Percentiles rank a stretch among this genome's conserved stretches.
phyloP scores from a whole-genome alignment of 495 filamentous ascomycete genomes.

The Podospora bellae-mahoneyi region DNA sequence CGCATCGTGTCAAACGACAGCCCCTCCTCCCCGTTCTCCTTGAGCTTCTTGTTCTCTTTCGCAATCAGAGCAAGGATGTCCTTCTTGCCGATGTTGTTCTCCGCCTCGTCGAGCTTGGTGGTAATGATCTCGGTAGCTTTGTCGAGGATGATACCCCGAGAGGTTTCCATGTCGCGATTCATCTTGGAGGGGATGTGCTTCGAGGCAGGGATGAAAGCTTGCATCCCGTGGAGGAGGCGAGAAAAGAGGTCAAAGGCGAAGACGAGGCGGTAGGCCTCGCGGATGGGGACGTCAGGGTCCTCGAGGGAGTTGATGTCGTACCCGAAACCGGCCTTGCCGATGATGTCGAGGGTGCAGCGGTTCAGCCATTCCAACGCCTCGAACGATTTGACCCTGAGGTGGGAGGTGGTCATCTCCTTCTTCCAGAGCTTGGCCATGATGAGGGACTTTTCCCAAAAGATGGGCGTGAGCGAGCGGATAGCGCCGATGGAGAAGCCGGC shows the following conservation, averaged over 20 bases:
- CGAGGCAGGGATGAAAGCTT: conserved; percentile 43
- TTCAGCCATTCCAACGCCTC: conserved; percentile 50
- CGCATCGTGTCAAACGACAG: conserved; percentile 45
- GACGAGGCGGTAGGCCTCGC: conserved; percentile 44
- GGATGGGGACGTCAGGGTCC: conserved; percentile 40
- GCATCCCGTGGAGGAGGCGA: conserved; percentile 42
- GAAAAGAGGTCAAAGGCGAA: conserved; percentile 44
- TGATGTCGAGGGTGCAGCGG: conserved; percentile 51
- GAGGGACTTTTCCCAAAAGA: conserved; percentile 51
- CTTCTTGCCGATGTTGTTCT: conserved; percentile 33
- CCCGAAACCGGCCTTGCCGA: conserved; percentile 50
- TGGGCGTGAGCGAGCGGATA: conserved; percentile 44
- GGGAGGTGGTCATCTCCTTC: conserved; percentile 34
- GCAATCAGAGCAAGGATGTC: conserved; percentile 46
- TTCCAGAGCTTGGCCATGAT: conserved; percentile 43
- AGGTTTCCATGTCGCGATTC: conserved; percentile 44
- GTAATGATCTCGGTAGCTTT: conserved; percentile 25
- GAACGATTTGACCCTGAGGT: conserved; percentile 31
- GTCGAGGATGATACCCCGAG: conserved; percentile 38
- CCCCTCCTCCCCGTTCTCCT: conserved; percentile 21
- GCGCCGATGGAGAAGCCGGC: conserved; percentile 46
- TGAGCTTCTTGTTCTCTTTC: conserved; percentile 28
- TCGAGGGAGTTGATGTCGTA: conserved; percentile 44
- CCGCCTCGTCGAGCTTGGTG: conserved; percentile 18
- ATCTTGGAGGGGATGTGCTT: conserved; percentile 45